Evolutionary conservation across 1,139 yeast genomes (phyloP).

Genomic region (Saccharomyces hybrid): DNA sequence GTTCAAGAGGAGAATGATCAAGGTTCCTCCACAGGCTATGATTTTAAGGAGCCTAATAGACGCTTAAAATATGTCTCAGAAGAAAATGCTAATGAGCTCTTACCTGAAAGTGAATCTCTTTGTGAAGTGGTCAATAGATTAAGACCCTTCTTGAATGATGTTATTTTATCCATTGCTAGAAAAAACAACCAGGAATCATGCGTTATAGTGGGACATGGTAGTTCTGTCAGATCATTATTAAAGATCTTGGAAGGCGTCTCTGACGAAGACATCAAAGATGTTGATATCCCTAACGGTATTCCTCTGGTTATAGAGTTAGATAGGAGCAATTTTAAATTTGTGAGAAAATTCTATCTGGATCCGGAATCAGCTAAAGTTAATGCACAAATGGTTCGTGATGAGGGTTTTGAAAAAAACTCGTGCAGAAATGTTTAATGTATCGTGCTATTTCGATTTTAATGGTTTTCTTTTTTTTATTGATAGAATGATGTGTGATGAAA

Average conservation of each 20-base stretch:
- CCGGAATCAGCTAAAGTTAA: slow-evolving; percentile 58
- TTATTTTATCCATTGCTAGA: slow-evolving; percentile 36
- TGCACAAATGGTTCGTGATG: slow-evolving; percentile 56
- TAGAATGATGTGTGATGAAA: not conserved
- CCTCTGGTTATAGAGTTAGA: slow-evolving; percentile 54
- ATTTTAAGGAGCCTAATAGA: slow-evolving; percentile 32
- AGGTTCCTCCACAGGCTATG: slow-evolving; percentile 29
- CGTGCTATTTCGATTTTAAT: not conserved
- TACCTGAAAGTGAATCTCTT: slow-evolving; percentile 66
- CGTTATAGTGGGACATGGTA: slow-evolving; percentile 66
- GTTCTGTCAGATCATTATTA: slow-evolving; percentile 60
- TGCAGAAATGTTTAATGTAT: not conserved
- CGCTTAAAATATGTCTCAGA: slow-evolving; percentile 31
- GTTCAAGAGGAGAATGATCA: slow-evolving; percentile 26
- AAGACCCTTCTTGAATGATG: slow-evolving; percentile 44
- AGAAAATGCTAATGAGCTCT: slow-evolving; percentile 33
- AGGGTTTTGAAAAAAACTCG: slow-evolving; percentile 39
- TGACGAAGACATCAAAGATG: slow-evolving; percentile 53
- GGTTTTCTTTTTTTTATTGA: not conserved
- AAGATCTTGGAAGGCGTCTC: slow-evolving; percentile 49
- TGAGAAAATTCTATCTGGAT: slow-evolving; percentile 50
- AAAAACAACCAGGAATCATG: slow-evolving; percentile 42
- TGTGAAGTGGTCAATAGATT: slow-evolving; percentile 56
- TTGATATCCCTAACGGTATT: slow-evolving; percentile 72
- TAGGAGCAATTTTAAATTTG: slow-evolving; percentile 38